These are phyloP conservation scores for Wickerhamiella infanticola DNA, from an alignment of 1,139 yeast genomes.

Conservation along the genomic window DNA sequence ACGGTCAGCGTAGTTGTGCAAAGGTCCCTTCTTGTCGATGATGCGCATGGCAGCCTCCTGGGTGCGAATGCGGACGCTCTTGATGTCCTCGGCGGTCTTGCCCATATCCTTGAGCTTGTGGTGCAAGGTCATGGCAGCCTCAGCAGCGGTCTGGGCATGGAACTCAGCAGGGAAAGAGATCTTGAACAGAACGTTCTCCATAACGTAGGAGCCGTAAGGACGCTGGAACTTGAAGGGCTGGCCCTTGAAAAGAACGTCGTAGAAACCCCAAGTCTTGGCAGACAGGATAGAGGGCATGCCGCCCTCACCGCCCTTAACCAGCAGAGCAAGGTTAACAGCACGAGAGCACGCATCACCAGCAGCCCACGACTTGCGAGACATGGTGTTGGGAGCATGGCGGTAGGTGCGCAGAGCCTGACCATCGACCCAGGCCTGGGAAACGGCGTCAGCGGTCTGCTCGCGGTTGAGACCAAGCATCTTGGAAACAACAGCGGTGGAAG, in stretches of 20 bases:
- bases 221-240: slow-evolving; percentile 39
- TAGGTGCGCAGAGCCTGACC: slow-evolving; percentile 44
- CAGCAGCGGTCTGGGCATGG: slow-evolving; percentile 53
- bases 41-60: slow-evolving; percentile 47
- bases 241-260: slow-evolving; percentile 41
- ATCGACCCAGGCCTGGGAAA: slow-evolving; percentile 46
- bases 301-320: slow-evolving; percentile 37
- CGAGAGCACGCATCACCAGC: slow-evolving; percentile 51
- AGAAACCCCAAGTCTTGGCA: slow-evolving; percentile 46
- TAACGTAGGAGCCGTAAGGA: slow-evolving; percentile 40
- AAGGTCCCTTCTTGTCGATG: slow-evolving; percentile 42
- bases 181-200: slow-evolving; percentile 46
- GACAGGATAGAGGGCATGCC: slow-evolving; percentile 45
- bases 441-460: slow-evolving; percentile 38
- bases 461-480: slow-evolving; percentile 34
- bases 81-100: slow-evolving; percentile 34
- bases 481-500: slow-evolving; percentile 44
- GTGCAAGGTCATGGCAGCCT: slow-evolving; percentile 36
- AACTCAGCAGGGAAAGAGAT: slow-evolving; percentile 52
- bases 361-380: slow-evolving; percentile 50
- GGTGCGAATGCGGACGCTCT: slow-evolving; percentile 35
- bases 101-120: slow-evolving; percentile 27
- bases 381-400: slow-evolving; percentile 48
- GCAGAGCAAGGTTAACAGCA: slow-evolving; percentile 39
- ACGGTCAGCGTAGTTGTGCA: slow-evolving; percentile 46